These are phyloP conservation scores for Arctium lappa DNA, from an alignment of 129 eudicot species.

Conservation along the genomic window DNA sequence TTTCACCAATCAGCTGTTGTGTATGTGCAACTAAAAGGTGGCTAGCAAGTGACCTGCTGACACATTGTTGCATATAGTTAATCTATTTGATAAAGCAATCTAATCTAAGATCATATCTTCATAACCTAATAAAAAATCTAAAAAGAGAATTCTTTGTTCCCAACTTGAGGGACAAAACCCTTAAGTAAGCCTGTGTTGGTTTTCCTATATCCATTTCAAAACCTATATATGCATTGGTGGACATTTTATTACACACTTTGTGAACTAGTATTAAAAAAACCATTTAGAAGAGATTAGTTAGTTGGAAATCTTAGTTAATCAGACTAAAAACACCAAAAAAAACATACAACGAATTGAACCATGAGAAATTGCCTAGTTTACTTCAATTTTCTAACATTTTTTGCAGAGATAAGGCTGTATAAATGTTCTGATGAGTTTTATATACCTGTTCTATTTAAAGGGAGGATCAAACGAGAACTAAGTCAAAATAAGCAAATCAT, in stretches of 20 bases:
- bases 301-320: too few relatives aligned
- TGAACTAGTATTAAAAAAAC: background rate
- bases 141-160: slow-evolving; percentile 24
- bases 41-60: slow-evolving; percentile 30
- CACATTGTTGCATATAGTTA: slow-evolving; percentile 21
- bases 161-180: slow-evolving; percentile 26
- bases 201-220: slow-evolving; percentile 22
- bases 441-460: too few relatives aligned
- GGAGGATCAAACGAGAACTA: too few relatives aligned
- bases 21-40: slow-evolving; percentile 26
- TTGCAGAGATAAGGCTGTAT: background rate
- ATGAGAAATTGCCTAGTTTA: background rate
- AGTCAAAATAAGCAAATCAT: too few relatives aligned
- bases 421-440: too few relatives aligned
- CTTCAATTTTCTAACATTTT: background rate
- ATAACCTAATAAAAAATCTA: slow-evolving; percentile 20
- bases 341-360: background rate
- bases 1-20: slow-evolving; percentile 22
- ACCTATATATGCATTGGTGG: slow-evolving; percentile 7
- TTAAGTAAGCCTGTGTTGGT: slow-evolving; percentile 13
- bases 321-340: too few relatives aligned
- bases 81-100: slow-evolving; percentile 18
- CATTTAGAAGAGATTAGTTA: slow-evolving; percentile 6
- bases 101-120: slow-evolving; percentile 31
- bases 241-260: slow-evolving; percentile 13